These are phyloP conservation scores for Cercospora sp. DNA, from an alignment of 2,329 filamentous ascomycete genomes.

Conservation along the genomic window DNA sequence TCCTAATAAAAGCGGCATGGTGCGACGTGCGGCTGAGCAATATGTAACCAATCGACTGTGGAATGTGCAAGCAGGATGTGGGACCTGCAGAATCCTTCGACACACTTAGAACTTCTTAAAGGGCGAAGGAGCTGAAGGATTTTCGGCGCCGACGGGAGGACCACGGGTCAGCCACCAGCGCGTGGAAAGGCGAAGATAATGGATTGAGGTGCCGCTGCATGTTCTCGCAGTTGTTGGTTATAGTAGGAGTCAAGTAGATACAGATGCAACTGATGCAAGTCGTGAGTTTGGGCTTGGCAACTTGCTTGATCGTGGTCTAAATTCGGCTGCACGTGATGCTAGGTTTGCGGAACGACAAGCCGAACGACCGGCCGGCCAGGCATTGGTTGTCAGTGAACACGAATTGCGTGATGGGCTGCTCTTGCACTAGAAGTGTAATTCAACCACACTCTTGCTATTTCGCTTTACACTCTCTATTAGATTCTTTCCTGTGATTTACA, in stretches of 20 bases:
- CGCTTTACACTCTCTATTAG: not conserved
- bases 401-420: slow-evolving; percentile 3
- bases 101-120: not conserved
- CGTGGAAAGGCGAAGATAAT: not conserved
- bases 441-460: not conserved
- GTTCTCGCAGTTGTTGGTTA: not conserved
- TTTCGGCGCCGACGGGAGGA: not conserved
- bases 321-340: not conserved
- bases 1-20: slow-evolving; percentile 4
- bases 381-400: slow-evolving; percentile 1
- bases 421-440: not conserved
- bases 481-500: not conserved
- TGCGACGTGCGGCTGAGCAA: slow-evolving; percentile 16
- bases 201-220: not conserved
- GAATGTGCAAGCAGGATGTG: not conserved
- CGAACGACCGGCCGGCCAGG: not conserved
- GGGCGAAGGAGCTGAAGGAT: slow-evolving; percentile 9
- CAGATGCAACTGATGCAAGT: not conserved
- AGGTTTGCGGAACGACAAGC: not conserved
- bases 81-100: slow-evolving; percentile 13
- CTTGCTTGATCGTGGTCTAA: not conserved
- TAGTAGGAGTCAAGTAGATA: not conserved
- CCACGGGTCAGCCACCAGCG: not conserved
- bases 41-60: not conserved
- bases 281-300: not conserved